phyloP scores from a whole-genome alignment of 345 rosid species.

The Lepidium aucheri region DNA sequence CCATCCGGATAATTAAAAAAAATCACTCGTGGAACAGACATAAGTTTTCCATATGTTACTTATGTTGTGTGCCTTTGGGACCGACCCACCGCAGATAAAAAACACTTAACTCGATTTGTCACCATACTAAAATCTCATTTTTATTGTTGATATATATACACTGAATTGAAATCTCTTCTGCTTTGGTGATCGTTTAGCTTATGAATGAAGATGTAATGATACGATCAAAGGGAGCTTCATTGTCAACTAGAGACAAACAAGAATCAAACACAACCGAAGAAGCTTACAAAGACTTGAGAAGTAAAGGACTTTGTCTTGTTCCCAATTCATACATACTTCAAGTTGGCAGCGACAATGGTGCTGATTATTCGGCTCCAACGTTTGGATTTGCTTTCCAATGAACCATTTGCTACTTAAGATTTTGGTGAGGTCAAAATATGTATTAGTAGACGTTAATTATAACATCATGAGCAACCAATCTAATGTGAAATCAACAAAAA shows the following conservation, averaged over 20 bases:
- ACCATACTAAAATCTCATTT: neutral
- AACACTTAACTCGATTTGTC: neutral
- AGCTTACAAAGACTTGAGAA: conserved; percentile 44
- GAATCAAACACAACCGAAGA: conserved; percentile 30
- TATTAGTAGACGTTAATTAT: conserved; percentile 28
- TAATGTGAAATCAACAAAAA: conserved; percentile 22
- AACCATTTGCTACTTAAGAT: neutral
- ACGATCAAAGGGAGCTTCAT: conserved; percentile 34
- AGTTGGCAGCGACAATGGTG: conserved; percentile 59
- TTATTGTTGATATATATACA: neutral
- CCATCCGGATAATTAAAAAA: too few species aligned
- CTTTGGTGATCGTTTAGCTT: conserved; percentile 33
- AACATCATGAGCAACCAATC: conserved; percentile 59
- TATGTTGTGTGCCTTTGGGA: neutral
- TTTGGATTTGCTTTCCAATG: conserved; percentile 37
- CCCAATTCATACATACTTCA: conserved; percentile 62
- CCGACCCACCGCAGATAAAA: neutral
- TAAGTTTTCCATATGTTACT: neutral
- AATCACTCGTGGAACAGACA: too few species aligned
- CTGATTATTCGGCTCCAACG: conserved; percentile 77
- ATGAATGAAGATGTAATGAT: conserved; percentile 46
- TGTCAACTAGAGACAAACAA: conserved; percentile 11
- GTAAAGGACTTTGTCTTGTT: conserved; percentile 79
- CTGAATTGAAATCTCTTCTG: neutral
- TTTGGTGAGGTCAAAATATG: neutral